These are phyloP conservation scores for Eremothecium cymbalariae DNA, from an alignment of 1,139 yeast genomes.

Conservation along the genomic window DNA sequence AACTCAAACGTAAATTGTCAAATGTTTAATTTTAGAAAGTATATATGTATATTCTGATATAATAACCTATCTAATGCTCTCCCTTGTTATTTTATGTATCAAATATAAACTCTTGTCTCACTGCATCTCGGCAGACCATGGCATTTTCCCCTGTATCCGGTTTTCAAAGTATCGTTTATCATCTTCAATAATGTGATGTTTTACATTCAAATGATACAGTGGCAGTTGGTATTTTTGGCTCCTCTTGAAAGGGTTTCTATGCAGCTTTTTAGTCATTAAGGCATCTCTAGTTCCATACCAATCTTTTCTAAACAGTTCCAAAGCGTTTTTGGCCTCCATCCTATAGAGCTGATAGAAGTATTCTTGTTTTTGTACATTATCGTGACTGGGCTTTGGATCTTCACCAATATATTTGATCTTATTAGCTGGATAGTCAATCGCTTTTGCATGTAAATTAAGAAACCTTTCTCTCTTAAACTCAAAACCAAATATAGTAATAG, in stretches of 20 bases:
- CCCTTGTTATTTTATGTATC: not conserved
- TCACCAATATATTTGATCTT: slow-evolving; percentile 46
- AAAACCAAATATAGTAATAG: slow-evolving; percentile 58
- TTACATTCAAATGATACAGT: slow-evolving; percentile 4
- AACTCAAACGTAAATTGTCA: slow-evolving; percentile 22
- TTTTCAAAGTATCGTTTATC: slow-evolving; percentile 17
- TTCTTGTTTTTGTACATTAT: slow-evolving; percentile 19
- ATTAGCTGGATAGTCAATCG: slow-evolving; percentile 22
- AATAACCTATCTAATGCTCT: not conserved
- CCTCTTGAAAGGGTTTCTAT: slow-evolving; percentile 55
- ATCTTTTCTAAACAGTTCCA: slow-evolving; percentile 47
- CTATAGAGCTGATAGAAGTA: slow-evolving; percentile 37
- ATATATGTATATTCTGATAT: too few relatives aligned
- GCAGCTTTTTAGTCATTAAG: slow-evolving; percentile 20
- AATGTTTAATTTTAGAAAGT: too few relatives aligned
- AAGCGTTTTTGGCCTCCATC: slow-evolving; percentile 50
- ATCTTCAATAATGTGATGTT: slow-evolving; percentile 11
- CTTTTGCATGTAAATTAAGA: slow-evolving; percentile 43
- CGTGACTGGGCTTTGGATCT: slow-evolving; percentile 45
- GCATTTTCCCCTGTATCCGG: slow-evolving; percentile 23
- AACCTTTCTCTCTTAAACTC: slow-evolving; percentile 64
- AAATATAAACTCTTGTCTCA: not conserved
- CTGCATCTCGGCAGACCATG: slow-evolving; percentile 28
- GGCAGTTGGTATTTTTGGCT: slow-evolving; percentile 39
- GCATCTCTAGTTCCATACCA: slow-evolving; percentile 48